Conservation (phyloP, 2,329 filamentous ascomycete genomes). For the Zarea fungicola region DNA sequence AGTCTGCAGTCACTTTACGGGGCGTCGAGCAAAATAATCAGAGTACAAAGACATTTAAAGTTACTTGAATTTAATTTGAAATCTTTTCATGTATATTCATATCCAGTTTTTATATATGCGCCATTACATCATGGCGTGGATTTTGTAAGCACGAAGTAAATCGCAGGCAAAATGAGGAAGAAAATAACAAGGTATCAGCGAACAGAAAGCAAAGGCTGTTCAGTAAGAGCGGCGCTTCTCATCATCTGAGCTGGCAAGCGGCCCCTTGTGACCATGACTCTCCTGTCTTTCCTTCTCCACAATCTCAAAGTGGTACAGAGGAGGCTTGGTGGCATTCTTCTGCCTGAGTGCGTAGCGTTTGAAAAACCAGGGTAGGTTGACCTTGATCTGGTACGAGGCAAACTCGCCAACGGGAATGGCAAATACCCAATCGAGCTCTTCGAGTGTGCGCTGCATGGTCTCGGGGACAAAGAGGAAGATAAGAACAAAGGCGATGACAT, state of each 20-base stretch:
- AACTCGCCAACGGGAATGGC: slow-evolving; percentile 54
- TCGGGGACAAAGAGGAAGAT: slow-evolving; percentile 55
- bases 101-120: too few relatives aligned
- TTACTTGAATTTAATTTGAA: too few relatives aligned
- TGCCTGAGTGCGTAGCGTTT: slow-evolving; percentile 52
- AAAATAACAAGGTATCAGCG: neutral
- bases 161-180: neutral
- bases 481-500: slow-evolving; percentile 48
- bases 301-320: slow-evolving; percentile 38
- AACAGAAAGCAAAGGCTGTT: neutral
- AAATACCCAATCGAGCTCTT: slow-evolving; percentile 56
- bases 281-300: slow-evolving; percentile 17
- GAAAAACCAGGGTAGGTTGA: slow-evolving; percentile 56
- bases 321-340: slow-evolving; percentile 36
- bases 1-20: too few relatives aligned
- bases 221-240: slow-evolving; percentile 9
- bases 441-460: slow-evolving; percentile 51
- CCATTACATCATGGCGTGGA: too few relatives aligned
- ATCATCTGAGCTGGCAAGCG: neutral
- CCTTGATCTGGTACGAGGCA: slow-evolving; percentile 51
- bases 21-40: too few relatives aligned
- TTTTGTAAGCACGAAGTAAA: too few relatives aligned
- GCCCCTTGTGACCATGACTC: neutral
- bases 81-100: too few relatives aligned
- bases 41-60: too few relatives aligned